Conservation (phyloP, 768 basidiomycete genomes). For the Leccinum barrowsii region DNA sequence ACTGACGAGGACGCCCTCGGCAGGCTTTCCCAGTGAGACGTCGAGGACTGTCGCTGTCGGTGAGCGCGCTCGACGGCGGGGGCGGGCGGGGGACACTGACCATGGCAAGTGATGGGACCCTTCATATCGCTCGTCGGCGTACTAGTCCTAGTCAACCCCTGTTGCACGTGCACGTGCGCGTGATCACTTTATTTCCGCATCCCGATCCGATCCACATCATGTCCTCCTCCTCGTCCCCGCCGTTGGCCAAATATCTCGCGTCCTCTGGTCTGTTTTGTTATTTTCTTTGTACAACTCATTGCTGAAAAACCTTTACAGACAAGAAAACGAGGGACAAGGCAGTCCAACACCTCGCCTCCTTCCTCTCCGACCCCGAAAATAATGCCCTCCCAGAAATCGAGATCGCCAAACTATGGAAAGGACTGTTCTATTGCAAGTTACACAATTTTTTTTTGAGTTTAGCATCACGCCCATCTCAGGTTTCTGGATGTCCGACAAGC, state of each 20-base stretch:
- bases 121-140: slow-evolving; percentile 32
- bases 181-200: slow-evolving; percentile 3
- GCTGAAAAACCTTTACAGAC: slow-evolving; percentile 43
- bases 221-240: slow-evolving; percentile 39
- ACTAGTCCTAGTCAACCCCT: not conserved
- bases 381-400: slow-evolving; percentile 66
- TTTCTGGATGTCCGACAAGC: slow-evolving; percentile 99
- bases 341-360: slow-evolving; percentile 69
- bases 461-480: slow-evolving; percentile 43
- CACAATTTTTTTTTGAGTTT: not conserved
- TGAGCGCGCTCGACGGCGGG: not conserved
- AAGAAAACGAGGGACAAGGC: slow-evolving; percentile 93
- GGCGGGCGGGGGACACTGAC: slow-evolving; percentile 36
- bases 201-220: slow-evolving; percentile 30
- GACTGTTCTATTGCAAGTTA: slow-evolving; percentile 87
- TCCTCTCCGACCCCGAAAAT: slow-evolving; percentile 65
- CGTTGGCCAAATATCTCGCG: slow-evolving; percentile 87
- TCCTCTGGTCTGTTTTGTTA: slow-evolving; percentile 66
- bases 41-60: slow-evolving; percentile 64
- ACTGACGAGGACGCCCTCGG: slow-evolving; percentile 58
- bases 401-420: slow-evolving; percentile 95
- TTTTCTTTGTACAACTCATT: not conserved
- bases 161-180: not conserved
- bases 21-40: slow-evolving; percentile 79
- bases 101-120: slow-evolving; percentile 91